Conservation (phyloP, 495 filamentous ascomycete genomes). For the Podospora fimiseda region DNA sequence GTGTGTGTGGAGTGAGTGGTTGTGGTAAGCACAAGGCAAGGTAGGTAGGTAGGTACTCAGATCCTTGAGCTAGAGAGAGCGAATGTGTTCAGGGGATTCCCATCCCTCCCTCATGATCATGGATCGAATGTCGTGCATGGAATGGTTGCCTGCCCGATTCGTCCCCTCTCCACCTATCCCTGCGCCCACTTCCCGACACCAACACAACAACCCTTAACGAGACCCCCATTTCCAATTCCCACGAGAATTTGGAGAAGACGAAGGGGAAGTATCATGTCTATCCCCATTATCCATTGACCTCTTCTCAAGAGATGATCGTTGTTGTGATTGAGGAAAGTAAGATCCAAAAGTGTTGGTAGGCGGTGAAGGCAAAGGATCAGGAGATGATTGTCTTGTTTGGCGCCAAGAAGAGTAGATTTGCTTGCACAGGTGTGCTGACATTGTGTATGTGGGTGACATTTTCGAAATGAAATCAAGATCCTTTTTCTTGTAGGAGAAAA, state of each 20-base stretch:
- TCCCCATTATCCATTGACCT: slow-evolving; percentile 37
- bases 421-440: slow-evolving; percentile 48
- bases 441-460: slow-evolving; percentile 49
- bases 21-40: too few species aligned
- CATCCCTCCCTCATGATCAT: too few species aligned
- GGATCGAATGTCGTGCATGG: too few species aligned
- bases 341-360: slow-evolving; percentile 12
- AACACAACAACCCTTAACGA: slow-evolving; percentile 10
- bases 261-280: slow-evolving; percentile 15
- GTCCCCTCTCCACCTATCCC: too few species aligned
- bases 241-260: slow-evolving; percentile 4
- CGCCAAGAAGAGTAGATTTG: slow-evolving; percentile 44
- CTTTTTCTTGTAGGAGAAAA: not conserved
- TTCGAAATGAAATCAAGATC: not conserved
- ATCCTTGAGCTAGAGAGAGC: too few species aligned
- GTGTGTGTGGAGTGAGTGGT: too few species aligned
- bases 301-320: slow-evolving; percentile 34
- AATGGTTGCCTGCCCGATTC: too few species aligned
- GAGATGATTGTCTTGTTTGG: slow-evolving; percentile 32
- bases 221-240: slow-evolving; percentile 22
- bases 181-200: too few species aligned
- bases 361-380: slow-evolving; percentile 28
- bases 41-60: too few species aligned
- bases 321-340: slow-evolving; percentile 28
- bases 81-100: too few species aligned